Base-by-base conservation (phyloP, 179 eudicot species). In the Silene noctiflora region DNA sequence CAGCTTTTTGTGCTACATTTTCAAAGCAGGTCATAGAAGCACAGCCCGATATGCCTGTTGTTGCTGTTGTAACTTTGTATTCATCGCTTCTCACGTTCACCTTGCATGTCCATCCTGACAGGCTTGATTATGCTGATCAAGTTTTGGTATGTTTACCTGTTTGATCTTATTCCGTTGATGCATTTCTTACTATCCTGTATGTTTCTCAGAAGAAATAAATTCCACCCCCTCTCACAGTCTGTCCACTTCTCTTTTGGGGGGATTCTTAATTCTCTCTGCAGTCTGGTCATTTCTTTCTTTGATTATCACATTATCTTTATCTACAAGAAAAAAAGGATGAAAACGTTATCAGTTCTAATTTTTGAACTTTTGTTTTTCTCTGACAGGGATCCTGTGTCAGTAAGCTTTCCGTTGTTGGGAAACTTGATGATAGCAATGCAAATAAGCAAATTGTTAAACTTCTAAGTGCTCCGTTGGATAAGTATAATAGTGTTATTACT, bases 71-170 rank as follows among this genome's bases (percentile, higher is more conserved):
- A 56, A 78, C 93, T 76, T 89, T 95, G 74, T 91, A 89, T 78
- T 92, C 91, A 33, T 95, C 98, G 60, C 98, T 95, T 73, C 96
- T 95, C 58, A 92, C 97, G 75, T 95, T 95, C 84, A 87, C 97
- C 44, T 86, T 95, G 67, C 95, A 91, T 77, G 97, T 95, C 60
- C 97, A 95, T 78, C 97, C 99, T 42, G 97, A 95, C 46, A 89
- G 97, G 67, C 93, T 95, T 83, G 99, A 95, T 89, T 95, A 95
- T 71, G 99, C 96, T 35, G 95, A 95, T 84, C 99, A 93, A 85
- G 92, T 95, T 85, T 83, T 95, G 99, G 99, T 93, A 89, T 75
- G 92, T 80, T 84, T 44, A 16, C 53, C 64, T 77, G 44, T 79
- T 12, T 22, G 53, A 77, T 77, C n/a, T 77, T 70, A 25, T 59